Conservation (phyloP, 768 basidiomycete species). For the Tubosaeta sp. region DNA sequence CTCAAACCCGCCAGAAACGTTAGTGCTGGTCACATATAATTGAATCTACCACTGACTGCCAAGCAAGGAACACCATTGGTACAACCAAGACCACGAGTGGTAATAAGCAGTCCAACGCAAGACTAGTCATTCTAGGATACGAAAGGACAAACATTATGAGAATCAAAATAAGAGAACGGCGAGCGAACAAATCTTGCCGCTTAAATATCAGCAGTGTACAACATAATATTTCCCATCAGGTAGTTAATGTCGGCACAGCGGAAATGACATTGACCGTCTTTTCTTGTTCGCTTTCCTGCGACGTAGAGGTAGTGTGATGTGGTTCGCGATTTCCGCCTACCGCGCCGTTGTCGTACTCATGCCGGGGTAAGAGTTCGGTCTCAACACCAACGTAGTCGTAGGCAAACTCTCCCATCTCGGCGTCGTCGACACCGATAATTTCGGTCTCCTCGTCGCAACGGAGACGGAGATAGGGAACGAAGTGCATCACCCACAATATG, state of each 20-base stretch:
- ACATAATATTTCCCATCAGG: not conserved
- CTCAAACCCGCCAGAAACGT: no score
- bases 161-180: not conserved
- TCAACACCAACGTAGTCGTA: conserved; percentile 85
- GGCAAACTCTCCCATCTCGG: conserved; percentile 86
- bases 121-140: not conserved
- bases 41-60: no score
- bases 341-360: conserved; percentile 28
- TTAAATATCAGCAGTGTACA: not conserved
- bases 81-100: no score
- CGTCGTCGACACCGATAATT: conserved; percentile 84
- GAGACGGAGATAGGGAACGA: conserved; percentile 73
- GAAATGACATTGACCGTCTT: conserved; percentile 11
- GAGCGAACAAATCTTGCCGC: not conserved
- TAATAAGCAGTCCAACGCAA: no score
- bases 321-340: conserved; percentile 34
- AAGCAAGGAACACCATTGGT: no score
- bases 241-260: not conserved
- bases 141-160: no score
- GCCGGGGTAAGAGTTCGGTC: conserved; percentile 36
- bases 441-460: conserved; percentile 63
- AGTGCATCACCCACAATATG: conserved; percentile 88
- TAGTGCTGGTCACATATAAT: no score
- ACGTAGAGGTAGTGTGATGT: conserved; percentile 24
- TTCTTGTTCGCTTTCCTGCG: conserved; percentile 28